Evolutionary conservation across 2,329 filamentous ascomycete species (phyloP).

Genomic region (Fusarium paranaense): DNA sequence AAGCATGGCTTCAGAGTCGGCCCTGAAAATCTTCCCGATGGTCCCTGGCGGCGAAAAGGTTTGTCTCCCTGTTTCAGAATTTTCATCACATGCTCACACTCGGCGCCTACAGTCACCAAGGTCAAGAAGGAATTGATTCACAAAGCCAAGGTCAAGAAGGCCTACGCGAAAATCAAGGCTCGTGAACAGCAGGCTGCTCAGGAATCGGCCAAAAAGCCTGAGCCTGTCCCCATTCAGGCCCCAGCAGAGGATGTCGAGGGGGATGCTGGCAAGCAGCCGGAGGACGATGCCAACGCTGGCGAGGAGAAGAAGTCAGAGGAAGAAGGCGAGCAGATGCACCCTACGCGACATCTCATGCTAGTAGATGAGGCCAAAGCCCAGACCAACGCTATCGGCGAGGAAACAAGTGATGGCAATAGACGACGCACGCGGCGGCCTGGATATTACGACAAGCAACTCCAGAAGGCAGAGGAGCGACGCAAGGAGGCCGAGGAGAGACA

Average conservation of each 20-base stretch:
- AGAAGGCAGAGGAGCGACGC: conserved; percentile 57
- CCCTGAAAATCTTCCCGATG: conserved; percentile 90
- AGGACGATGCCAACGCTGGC: conserved; percentile 33
- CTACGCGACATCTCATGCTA: conserved; percentile 54
- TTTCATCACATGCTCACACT: conserved; percentile 37
- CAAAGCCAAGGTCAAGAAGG: conserved; percentile 93
- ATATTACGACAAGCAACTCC: conserved; percentile 75
- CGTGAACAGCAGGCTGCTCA: conserved; percentile 49
- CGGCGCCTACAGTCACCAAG: conserved; percentile 73
- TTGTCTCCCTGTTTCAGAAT: conserved; percentile 34
- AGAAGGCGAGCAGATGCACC: conserved; percentile 48
- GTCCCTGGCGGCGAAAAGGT: conserved; percentile 85
- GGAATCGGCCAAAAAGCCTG: conserved; percentile 28
- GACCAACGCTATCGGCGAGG: conserved; percentile 36
- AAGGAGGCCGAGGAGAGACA: conserved; percentile 56
- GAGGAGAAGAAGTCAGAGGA: conserved; percentile 27
- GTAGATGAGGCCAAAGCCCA: conserved; percentile 54
- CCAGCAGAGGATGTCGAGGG: conserved; percentile 28
- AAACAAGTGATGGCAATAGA: conserved; percentile 47
- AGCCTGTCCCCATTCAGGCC: conserved; percentile 25
- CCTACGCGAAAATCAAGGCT: conserved; percentile 87
- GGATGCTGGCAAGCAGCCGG: conserved; percentile 22
- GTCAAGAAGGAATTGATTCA: conserved; percentile 91
- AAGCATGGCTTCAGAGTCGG: conserved; percentile 86
- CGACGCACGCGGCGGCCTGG: conserved; percentile 57